Base-by-base conservation (phyloP, 306 rosid species). In the Lathyrus oleraceus region DNA sequence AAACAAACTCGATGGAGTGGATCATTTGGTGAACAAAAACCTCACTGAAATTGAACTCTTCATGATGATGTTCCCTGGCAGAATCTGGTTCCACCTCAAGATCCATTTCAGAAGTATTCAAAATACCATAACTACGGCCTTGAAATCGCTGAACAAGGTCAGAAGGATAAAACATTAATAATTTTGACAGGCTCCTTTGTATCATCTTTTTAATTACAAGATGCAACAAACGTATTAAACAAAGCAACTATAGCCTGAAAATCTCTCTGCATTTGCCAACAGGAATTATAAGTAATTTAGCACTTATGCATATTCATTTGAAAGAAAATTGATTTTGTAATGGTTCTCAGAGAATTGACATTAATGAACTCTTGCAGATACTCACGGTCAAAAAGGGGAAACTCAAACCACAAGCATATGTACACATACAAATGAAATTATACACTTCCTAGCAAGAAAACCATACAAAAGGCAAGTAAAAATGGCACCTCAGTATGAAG, bases 11-110 rank as follows among this genome's bases (percentile, higher is more conserved):
- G 74, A 95, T 95, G 71, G 99, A 82, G 67, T 95, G 99, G 74
- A 95, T 95, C 99, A 91, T 91, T 87, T 95, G 99, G 79, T 95
- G 99, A 72, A 95, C 99, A 85, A 95, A 95, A 54, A 95, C 86
- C 85, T 95, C 99, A 70, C 92, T 89, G 70, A 95, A 95, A 81
- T 95, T 86, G 78, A 95, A 95, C 67, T 89, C 99, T 70, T 91
- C 99, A 5, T 81, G 85, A 2, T 77, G 84, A 83, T 85, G 89
- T 71, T 83, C 88, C 84, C 96, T 83, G 16, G 95, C 99, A 67
- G 95, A 87, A 83, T 86, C 93, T 65, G 96, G 97, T 73, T 95
- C 97, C 51, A 79, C 83, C 35, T 91, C 99, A 57, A 83, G 85
- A 75, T 95, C 99, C 86, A 87, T 69, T 82, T 95, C 99, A 67